Evolutionary conservation across 805 yeast species (phyloP).

Genomic region (Yamadazyma nakazawae): DNA sequence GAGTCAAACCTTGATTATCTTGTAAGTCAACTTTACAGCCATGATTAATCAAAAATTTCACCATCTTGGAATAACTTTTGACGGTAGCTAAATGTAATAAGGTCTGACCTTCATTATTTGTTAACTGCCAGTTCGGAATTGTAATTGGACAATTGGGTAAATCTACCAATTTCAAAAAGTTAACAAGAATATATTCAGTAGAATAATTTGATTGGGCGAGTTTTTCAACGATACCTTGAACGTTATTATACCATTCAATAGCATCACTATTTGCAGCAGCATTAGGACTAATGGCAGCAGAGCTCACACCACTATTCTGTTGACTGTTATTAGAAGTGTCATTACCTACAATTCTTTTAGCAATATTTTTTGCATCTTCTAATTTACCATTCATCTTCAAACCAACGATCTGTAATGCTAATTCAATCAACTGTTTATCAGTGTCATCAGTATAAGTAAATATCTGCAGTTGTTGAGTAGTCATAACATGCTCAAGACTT

Average conservation of each 20-base stretch:
- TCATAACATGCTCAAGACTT: slow-evolving; percentile 38
- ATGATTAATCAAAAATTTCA: slow-evolving; percentile 60
- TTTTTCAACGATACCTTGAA: slow-evolving; percentile 48
- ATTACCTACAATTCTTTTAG: slow-evolving; percentile 81
- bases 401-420: slow-evolving; percentile 95
- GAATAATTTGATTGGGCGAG: slow-evolving; percentile 43
- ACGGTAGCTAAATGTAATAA: slow-evolving; percentile 82
- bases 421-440: slow-evolving; percentile 88
- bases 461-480: slow-evolving; percentile 48
- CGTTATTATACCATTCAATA: slow-evolving; percentile 49
- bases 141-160: slow-evolving; percentile 59
- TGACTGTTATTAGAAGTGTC: slow-evolving; percentile 21
- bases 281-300: slow-evolving; percentile 23
- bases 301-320: neutral
- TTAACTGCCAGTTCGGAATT: slow-evolving; percentile 74
- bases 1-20: slow-evolving; percentile 81
- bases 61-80: slow-evolving; percentile 64
- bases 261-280: slow-evolving; percentile 5
- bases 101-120: slow-evolving; percentile 82
- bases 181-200: slow-evolving; percentile 48
- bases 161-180: slow-evolving; percentile 56
- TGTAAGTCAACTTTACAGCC: slow-evolving; percentile 65
- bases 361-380: slow-evolving; percentile 93
- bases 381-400: slow-evolving; percentile 93
- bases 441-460: slow-evolving; percentile 95